These are phyloP conservation scores for Acaromyces ingoldii DNA, from an alignment of 1,284 basidiomycete genomes.

Conservation along the genomic window DNA sequence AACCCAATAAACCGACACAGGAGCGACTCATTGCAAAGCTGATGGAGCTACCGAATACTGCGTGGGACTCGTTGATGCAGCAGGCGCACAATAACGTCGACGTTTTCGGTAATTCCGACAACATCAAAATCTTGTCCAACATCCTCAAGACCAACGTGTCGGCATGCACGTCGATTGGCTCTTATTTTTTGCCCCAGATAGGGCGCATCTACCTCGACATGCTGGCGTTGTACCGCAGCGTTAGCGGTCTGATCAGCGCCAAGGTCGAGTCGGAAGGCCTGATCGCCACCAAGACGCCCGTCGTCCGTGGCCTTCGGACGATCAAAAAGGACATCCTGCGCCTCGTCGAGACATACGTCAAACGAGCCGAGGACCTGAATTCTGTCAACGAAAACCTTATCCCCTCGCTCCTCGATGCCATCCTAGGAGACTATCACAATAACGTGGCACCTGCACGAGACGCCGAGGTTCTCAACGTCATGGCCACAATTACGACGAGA, in stretches of 20 bases:
- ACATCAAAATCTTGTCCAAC: conserved; percentile 95
- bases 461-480: conserved; percentile 94
- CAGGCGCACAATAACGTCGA: conserved; percentile 92
- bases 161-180: conserved; percentile 92
- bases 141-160: conserved; percentile 98
- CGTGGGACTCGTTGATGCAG: conserved; percentile 95
- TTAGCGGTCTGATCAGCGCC: conserved; percentile 94
- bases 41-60: conserved; percentile 96
- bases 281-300: conserved; percentile 95
- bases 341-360: conserved; percentile 92
- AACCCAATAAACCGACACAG: conserved; percentile 94
- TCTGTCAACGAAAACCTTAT: conserved; percentile 86
- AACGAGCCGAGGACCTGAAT: conserved; percentile 91
- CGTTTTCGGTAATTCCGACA: conserved; percentile 82
- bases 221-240: conserved; percentile 95
- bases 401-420: conserved; percentile 90
- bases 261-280: conserved; percentile 73
- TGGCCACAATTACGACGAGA: conserved; percentile 80
- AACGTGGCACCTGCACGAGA: conserved; percentile 92
- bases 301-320: conserved; percentile 86
- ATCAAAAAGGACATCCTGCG: conserved; percentile 99
- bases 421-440: conserved; percentile 90
- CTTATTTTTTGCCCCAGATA: conserved; percentile 93
- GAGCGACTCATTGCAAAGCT: conserved; percentile 90
- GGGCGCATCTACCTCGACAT: conserved; percentile 96